Conservation (phyloP, 2,329 filamentous ascomycete genomes). For the Aureobasidium sp. region DNA sequence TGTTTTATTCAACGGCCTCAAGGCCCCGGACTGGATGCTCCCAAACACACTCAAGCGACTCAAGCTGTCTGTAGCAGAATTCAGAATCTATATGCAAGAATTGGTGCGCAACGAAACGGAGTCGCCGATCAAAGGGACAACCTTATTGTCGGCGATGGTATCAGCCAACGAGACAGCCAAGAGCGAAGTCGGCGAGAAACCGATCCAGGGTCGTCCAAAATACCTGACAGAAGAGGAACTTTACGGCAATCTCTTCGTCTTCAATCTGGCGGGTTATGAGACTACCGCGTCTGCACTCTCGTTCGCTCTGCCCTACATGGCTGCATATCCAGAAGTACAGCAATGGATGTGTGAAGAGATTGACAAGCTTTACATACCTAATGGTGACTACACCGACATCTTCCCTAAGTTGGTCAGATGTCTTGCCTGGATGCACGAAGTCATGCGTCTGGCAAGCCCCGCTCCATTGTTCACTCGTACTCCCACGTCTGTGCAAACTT, state of each 20-base stretch:
- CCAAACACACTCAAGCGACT: background rate
- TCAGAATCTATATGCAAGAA: constrained; percentile 16
- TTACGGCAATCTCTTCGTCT: constrained; percentile 41
- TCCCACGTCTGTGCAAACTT: constrained; percentile 25
- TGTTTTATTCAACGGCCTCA: background rate
- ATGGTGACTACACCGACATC: constrained; percentile 32
- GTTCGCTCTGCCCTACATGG: constrained; percentile 31
- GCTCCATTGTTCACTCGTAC: constrained; percentile 34
- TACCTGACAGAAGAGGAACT: constrained; percentile 34
- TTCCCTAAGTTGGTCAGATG: constrained; percentile 38
- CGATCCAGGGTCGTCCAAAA: background rate
- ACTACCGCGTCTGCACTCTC: constrained; percentile 46
- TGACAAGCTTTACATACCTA: constrained; percentile 28
- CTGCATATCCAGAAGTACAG: constrained; percentile 23
- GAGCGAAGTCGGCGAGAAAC: background rate
- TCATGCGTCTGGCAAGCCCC: constrained; percentile 37
- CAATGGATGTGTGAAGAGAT: constrained; percentile 48
- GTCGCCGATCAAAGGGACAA: constrained; percentile 16
- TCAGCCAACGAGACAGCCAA: background rate
- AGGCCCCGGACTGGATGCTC: background rate
- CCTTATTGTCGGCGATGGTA: background rate
- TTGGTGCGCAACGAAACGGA: constrained; percentile 22
- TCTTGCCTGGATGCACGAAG: constrained; percentile 47
- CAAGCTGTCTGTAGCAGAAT: background rate
- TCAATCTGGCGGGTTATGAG: constrained; percentile 43